A percentile compares a stretch with the other conserved stretches of the same genome.
These are phyloP conservation scores for Purpureocillium lavendulum DNA, from an alignment of 2,329 filamentous ascomycete species.

Conservation along the genomic window DNA sequence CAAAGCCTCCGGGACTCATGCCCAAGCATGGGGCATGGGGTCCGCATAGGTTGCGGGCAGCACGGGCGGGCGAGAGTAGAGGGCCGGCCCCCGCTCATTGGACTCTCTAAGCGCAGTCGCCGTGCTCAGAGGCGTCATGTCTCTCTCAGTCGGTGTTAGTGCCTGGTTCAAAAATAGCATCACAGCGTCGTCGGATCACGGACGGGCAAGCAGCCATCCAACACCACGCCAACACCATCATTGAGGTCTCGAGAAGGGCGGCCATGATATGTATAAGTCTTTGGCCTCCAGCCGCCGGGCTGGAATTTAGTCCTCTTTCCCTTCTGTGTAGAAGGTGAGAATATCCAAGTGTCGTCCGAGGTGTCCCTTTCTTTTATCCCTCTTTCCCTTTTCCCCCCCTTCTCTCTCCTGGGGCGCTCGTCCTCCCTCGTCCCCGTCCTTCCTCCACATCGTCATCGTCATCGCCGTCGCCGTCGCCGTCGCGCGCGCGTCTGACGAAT, in stretches of 20 bases:
- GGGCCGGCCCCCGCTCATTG: conserved; percentile 29
- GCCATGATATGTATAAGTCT: conserved; percentile 56
- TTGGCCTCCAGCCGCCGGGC: conserved; percentile 34
- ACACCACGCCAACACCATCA: conserved; percentile 6
- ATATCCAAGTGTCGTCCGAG: conserved; percentile 44
- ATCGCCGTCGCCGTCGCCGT: too few species aligned
- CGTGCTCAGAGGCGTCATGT: not conserved
- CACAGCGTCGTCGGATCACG: conserved; percentile 6
- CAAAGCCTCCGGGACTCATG: too few species aligned
- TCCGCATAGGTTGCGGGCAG: not conserved
- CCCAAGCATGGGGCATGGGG: too few species aligned
- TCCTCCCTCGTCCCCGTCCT: conserved; percentile 12
- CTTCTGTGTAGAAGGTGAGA: conserved; percentile 32
- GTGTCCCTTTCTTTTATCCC: conserved; percentile 30
- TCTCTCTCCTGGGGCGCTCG: conserved; percentile 22
- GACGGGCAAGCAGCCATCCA: too few species aligned
- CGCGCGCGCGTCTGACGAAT: too few species aligned
- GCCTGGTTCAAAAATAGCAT: conserved; percentile 31
- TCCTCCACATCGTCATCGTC: too few species aligned
- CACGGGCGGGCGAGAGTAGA: conserved; percentile 11
- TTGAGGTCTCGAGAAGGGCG: conserved; percentile 29
- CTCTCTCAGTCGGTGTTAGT: not conserved
- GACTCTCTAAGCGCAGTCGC: conserved; percentile 37
- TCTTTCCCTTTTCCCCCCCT: conserved; percentile 19
- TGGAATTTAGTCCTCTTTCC: conserved; percentile 31